A percentile compares a stretch with the other conserved stretches of the same genome.
Evolutionary conservation across 2,329 filamentous ascomycete genomes (phyloP).

Genomic region (Dothistroma pini): DNA sequence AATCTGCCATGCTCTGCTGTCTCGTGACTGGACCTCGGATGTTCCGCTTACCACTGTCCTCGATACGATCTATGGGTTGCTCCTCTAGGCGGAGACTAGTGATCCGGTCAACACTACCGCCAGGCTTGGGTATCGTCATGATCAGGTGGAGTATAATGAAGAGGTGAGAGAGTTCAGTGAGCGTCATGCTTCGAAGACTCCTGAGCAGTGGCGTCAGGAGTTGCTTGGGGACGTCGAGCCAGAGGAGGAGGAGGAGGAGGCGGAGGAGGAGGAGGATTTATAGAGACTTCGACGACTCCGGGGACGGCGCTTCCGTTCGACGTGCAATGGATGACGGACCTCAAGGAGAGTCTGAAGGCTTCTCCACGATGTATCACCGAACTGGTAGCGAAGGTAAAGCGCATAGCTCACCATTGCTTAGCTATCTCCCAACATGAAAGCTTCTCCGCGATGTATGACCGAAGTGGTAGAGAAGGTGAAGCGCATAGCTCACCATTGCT

Average conservation of each 20-base stretch:
- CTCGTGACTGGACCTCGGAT: slow-evolving; percentile 38
- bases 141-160: slow-evolving; percentile 34
- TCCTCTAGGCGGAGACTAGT: slow-evolving; percentile 34
- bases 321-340: too few relatives aligned
- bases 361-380: too few relatives aligned
- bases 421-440: too few relatives aligned
- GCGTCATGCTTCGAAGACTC: slow-evolving; percentile 32
- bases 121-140: slow-evolving; percentile 35
- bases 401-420: too few relatives aligned
- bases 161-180: slow-evolving; percentile 29
- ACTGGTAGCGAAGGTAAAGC: too few relatives aligned
- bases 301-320: too few relatives aligned
- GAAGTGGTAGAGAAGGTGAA: too few relatives aligned
- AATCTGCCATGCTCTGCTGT: slow-evolving; percentile 37
- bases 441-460: too few relatives aligned
- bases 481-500: too few relatives aligned
- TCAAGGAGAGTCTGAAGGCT: too few relatives aligned
- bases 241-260: slow-evolving; percentile 8
- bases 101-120: slow-evolving; percentile 35
- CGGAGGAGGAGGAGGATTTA: too few relatives aligned
- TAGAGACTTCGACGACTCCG: too few relatives aligned
- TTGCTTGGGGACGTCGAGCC: slow-evolving; percentile 14
- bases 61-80: slow-evolving; percentile 36
- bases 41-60: slow-evolving; percentile 34
- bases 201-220: slow-evolving; percentile 30